Percentiles rank a stretch among this genome's conserved stretches.
phyloP scores from a whole-genome alignment of 179 eudicot genomes.

The Monotropa hypopitys region DNA sequence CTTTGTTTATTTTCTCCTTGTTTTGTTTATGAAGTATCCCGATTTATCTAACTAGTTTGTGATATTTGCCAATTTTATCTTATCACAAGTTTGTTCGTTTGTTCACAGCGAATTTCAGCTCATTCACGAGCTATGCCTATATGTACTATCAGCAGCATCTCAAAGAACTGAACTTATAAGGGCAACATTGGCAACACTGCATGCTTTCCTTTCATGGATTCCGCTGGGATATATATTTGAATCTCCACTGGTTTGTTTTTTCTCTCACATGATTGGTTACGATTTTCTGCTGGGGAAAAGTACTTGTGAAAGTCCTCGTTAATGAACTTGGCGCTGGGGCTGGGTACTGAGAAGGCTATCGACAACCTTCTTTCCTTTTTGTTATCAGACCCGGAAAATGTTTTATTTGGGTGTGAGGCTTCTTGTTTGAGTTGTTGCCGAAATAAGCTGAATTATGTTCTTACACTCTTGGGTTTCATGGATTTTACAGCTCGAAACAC shows the following conservation, averaged over 20 bases:
- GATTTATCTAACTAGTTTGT: neutral
- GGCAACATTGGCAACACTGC: slow-evolving; percentile 85
- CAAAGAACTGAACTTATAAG: slow-evolving; percentile 84
- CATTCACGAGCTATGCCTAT: slow-evolving; percentile 91
- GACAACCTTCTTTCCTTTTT: neutral
- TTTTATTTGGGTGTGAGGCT: neutral
- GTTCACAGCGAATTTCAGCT: slow-evolving; percentile 91
- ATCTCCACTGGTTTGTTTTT: slow-evolving; percentile 77
- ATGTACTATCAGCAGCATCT: slow-evolving; percentile 92
- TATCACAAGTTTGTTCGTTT: neutral
- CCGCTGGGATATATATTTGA: slow-evolving; percentile 98
- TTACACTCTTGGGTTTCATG: slow-evolving; percentile 6
- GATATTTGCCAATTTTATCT: neutral
- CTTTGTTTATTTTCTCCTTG: neutral
- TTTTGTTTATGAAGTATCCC: neutral
- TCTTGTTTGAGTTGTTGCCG: neutral
- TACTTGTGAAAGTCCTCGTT: neutral
- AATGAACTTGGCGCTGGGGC: neutral
- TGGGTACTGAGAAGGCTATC: neutral
- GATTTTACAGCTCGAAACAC: slow-evolving; percentile 65
- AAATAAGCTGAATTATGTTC: neutral
- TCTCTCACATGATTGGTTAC: neutral
- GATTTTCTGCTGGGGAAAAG: neutral
- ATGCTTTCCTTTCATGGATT: slow-evolving; percentile 98
- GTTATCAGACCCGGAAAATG: neutral